phyloP scores from a whole-genome alignment of 1,284 basidiomycete genomes.

The Flammula alnicola region DNA sequence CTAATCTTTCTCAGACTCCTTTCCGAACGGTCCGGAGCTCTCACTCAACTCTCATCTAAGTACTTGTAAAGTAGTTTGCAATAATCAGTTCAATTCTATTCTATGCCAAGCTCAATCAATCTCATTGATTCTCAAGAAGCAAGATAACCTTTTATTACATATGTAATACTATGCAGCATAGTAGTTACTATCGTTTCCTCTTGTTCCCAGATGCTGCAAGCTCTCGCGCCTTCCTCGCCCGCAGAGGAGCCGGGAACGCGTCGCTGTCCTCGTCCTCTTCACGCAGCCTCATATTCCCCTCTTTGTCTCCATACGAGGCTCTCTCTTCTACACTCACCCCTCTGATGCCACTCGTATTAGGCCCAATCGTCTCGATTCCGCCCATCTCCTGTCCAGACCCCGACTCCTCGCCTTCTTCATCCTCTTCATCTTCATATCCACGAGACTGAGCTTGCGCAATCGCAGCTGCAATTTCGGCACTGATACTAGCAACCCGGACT shows the following conservation, averaged over 20 bases:
- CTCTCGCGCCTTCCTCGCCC: constrained; percentile 62
- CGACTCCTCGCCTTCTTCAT: constrained; percentile 53
- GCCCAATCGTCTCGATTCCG: constrained; percentile 51
- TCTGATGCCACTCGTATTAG: constrained; percentile 64
- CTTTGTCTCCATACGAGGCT: constrained; percentile 25
- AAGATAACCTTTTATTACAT: too few relatives aligned
- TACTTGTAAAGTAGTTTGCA: too few relatives aligned
- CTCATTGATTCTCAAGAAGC: too few relatives aligned
- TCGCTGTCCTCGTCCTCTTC: constrained; percentile 65
- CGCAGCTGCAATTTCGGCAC: constrained; percentile 74
- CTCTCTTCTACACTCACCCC: constrained; percentile 39
- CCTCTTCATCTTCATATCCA: constrained; percentile 56
- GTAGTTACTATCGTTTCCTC: constrained; percentile 64
- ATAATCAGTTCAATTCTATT: too few relatives aligned
- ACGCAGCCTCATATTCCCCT: constrained; percentile 26
- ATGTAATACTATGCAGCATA: constrained; percentile 6
- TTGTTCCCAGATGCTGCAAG: constrained; percentile 54
- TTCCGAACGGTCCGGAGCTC: too few relatives aligned
- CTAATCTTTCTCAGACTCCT: too few relatives aligned
- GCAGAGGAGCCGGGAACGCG: constrained; percentile 67
- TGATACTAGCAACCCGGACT: constrained; percentile 67
- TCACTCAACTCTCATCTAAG: too few relatives aligned
- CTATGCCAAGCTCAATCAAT: too few relatives aligned
- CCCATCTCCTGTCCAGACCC: constrained; percentile 54
- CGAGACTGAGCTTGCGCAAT: constrained; percentile 67